These are phyloP conservation scores for Hymenoscyphus linearis DNA, from an alignment of 2,329 filamentous ascomycete species.

Conservation along the genomic window DNA sequence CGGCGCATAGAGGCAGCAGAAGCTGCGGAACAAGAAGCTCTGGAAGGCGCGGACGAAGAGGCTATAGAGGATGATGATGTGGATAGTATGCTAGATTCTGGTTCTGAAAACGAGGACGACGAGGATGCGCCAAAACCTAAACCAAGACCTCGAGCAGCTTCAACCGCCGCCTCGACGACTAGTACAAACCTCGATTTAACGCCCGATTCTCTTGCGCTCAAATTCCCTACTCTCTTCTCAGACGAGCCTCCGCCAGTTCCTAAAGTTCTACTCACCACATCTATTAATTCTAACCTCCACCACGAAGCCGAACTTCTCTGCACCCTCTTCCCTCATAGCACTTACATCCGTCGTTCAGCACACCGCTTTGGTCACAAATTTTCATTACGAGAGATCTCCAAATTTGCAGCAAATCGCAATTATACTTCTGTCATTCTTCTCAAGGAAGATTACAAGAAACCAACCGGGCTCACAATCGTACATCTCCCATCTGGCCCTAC, in stretches of 20 bases:
- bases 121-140: conserved; percentile 36
- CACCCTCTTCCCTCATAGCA: conserved; percentile 70
- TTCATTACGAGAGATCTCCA: conserved; percentile 82
- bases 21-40: conserved; percentile 39
- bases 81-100: conserved; percentile 72
- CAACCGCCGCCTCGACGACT: conserved; percentile 48
- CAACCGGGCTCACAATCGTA: conserved; percentile 75
- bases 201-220: conserved; percentile 52
- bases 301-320: conserved; percentile 73
- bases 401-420: conserved; percentile 74
- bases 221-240: conserved; percentile 58
- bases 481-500: conserved; percentile 82
- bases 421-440: conserved; percentile 82
- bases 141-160: conserved; percentile 36
- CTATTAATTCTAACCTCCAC: conserved; percentile 83
- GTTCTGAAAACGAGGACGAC: conserved; percentile 42
- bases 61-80: conserved; percentile 53
- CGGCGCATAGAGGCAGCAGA: conserved; percentile 48
- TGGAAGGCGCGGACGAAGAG: conserved; percentile 37
- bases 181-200: conserved; percentile 61
- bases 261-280: conserved; percentile 89
- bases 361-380: conserved; percentile 88
- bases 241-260: conserved; percentile 57
- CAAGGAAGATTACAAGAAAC: conserved; percentile 83
- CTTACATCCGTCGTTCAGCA: conserved; percentile 79